A percentile compares a stretch with the other conserved stretches of the same genome.
These are phyloP conservation scores for Achlya hypogyna DNA, from an alignment of 352 stramenopile species.

Conservation along the genomic window DNA sequence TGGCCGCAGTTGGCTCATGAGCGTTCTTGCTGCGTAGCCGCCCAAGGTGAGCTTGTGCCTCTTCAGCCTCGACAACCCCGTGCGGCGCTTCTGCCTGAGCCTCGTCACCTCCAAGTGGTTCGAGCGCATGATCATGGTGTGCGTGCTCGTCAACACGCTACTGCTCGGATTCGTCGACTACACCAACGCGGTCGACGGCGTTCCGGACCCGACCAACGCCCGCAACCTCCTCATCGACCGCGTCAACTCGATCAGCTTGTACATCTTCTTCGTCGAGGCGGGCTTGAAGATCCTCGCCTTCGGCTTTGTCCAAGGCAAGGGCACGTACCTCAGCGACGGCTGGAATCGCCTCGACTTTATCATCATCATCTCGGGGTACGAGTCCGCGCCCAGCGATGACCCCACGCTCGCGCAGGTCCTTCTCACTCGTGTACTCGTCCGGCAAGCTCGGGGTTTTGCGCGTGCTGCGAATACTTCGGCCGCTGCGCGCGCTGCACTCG, in stretches of 20 bases:
- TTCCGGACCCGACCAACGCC: conserved; percentile 28
- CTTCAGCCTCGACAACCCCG: conserved; percentile 26
- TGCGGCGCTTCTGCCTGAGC: conserved; percentile 35
- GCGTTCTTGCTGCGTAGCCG: not conserved
- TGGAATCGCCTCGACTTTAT: conserved; percentile 86
- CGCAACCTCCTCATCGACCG: conserved; percentile 34
- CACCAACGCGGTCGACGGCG: conserved; percentile 26
- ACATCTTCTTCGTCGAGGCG: conserved; percentile 67
- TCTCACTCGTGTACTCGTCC: conserved; percentile 5
- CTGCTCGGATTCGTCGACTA: conserved; percentile 56
- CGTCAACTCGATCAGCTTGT: conserved; percentile 34
- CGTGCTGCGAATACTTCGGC: conserved; percentile 82
- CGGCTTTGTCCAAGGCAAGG: conserved; percentile 45
- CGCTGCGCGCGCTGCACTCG: conserved; percentile 65
- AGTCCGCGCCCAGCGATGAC: not conserved
- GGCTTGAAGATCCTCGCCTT: conserved; percentile 73
- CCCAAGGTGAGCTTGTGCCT: not conserved
- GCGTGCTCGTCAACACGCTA: conserved; percentile 58
- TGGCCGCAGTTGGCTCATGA: too few species aligned
- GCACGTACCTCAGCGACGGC: conserved; percentile 51
- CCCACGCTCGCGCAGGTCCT: not conserved
- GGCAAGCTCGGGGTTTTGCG: conserved; percentile 38
- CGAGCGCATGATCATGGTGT: conserved; percentile 58
- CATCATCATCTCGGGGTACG: conserved; percentile 50
- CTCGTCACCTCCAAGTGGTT: conserved; percentile 61